phyloP scores from a whole-genome alignment of 805 yeast species.

The Wickerhamiella slavikovae region DNA sequence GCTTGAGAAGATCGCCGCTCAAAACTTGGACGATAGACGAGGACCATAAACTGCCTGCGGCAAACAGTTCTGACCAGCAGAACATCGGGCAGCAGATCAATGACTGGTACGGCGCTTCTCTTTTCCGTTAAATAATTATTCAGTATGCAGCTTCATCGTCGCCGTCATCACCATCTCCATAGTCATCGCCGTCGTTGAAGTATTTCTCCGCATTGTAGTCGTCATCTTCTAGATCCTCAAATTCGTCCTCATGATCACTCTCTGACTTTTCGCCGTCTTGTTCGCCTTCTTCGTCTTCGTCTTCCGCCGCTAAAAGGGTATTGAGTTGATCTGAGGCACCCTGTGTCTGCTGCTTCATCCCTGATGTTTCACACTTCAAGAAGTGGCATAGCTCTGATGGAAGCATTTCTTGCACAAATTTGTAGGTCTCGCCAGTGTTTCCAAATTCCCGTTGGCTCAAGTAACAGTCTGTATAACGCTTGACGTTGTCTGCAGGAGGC shows the following conservation, averaged over 20 bases:
- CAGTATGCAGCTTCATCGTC: constrained; percentile 49
- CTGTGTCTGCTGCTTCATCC: neutral
- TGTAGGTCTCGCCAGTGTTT: constrained; percentile 57
- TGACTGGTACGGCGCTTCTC: constrained; percentile 18
- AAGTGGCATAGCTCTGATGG: constrained; percentile 60
- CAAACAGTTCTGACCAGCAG: constrained; percentile 6
- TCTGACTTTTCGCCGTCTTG: constrained; percentile 24
- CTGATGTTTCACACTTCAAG: constrained; percentile 29
- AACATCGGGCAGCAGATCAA: constrained; percentile 15
- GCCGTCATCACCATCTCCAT: constrained; percentile 37
- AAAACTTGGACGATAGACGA: no score
- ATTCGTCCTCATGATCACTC: constrained; percentile 42
- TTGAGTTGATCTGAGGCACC: no score
- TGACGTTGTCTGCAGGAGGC: constrained; percentile 37
- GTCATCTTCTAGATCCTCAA: constrained; percentile 51
- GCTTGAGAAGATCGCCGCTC: no score
- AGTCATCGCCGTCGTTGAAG: constrained; percentile 45
- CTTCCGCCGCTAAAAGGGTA: neutral
- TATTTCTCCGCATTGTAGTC: constrained; percentile 66
- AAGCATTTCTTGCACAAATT: constrained; percentile 46
- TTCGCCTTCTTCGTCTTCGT: constrained; percentile 21
- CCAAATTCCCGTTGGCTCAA: constrained; percentile 50
- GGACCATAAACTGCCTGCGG: no score
- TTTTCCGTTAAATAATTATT: constrained; percentile 7
- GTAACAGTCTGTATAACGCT: constrained; percentile 67